Conservation (phyloP, 2,329 filamentous ascomycete species). For the Aureobasidium melanogenum region DNA sequence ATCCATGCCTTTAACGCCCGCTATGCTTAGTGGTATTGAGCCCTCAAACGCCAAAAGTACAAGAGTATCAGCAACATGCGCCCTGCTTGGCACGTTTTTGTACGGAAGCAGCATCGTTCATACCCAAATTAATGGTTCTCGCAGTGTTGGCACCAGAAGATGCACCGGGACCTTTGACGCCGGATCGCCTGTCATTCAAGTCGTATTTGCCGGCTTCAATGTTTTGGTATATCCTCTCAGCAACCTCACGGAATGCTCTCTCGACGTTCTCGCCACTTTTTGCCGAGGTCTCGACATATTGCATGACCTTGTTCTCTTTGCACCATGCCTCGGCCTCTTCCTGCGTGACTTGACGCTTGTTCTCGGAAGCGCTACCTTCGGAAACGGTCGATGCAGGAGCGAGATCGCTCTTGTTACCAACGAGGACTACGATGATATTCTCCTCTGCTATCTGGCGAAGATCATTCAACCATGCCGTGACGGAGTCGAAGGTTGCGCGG, state of each 20-base stretch:
- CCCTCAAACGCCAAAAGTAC: background rate
- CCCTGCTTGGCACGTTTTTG: conserved; percentile 22
- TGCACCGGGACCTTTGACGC: conserved; percentile 64
- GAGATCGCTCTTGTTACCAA: conserved; percentile 91
- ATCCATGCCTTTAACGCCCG: conserved; percentile 5
- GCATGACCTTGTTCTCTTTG: conserved; percentile 69
- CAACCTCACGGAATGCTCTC: conserved; percentile 83
- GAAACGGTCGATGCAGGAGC: conserved; percentile 39
- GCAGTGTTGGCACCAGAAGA: conserved; percentile 33
- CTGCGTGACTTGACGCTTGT: conserved; percentile 68
- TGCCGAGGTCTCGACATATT: conserved; percentile 93
- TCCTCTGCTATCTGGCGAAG: conserved; percentile 91
- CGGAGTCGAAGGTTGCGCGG: conserved; percentile 74
- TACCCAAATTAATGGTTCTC: conserved; percentile 35
- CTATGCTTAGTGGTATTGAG: background rate
- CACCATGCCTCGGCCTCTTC: conserved; percentile 91
- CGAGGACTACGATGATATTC: conserved; percentile 86
- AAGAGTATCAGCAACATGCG: conserved; percentile 22
- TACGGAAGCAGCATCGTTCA: conserved; percentile 29
- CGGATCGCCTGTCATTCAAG: conserved; percentile 82
- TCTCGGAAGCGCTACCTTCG: conserved; percentile 32
- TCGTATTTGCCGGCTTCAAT: conserved; percentile 94
- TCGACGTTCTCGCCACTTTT: conserved; percentile 95
- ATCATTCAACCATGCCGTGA: conserved; percentile 89
- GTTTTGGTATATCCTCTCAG: conserved; percentile 92